These are phyloP conservation scores for Monosporozyma aerobia DNA, from an alignment of 805 yeast species.

Conservation along the genomic window DNA sequence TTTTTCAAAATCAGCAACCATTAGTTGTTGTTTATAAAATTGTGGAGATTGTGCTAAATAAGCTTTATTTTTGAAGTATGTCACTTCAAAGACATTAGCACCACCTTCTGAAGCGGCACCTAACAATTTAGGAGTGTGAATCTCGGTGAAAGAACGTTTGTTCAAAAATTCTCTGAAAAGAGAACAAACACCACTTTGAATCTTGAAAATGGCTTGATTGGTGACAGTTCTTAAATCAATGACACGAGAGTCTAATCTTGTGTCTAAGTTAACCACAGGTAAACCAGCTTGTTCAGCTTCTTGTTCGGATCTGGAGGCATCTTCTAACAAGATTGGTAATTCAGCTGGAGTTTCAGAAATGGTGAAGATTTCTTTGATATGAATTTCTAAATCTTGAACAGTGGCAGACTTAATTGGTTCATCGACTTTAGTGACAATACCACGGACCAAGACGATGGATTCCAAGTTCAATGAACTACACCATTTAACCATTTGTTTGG, in stretches of 20 bases:
- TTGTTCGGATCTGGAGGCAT: conserved; percentile 89
- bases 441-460: conserved; percentile 85
- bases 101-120: conserved; percentile 99
- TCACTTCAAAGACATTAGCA: conserved; percentile 87
- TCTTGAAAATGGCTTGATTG: conserved; percentile 93
- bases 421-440: conserved; percentile 71
- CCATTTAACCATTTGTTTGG: conserved; percentile 97
- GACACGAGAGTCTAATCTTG: conserved; percentile 89
- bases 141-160: conserved; percentile 66
- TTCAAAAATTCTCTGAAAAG: conserved; percentile 83
- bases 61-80: conserved; percentile 81
- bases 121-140: conserved; percentile 91
- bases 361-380: conserved; percentile 60
- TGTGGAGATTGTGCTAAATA: conserved; percentile 97
- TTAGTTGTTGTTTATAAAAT: conserved; percentile 93
- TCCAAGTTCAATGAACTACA: conserved; percentile 77
- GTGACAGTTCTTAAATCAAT: conserved; percentile 95
- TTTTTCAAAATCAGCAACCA: conserved; percentile 94
- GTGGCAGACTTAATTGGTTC: conserved; percentile 87
- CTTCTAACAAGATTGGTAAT: conserved; percentile 91
- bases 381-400: conserved; percentile 81
- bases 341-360: conserved; percentile 85
- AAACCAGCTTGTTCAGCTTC: conserved; percentile 87
- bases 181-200: conserved; percentile 80
- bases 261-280: conserved; percentile 92